Conservation (phyloP, 169 alveolate species). For the Condylostoma magnum region DNA sequence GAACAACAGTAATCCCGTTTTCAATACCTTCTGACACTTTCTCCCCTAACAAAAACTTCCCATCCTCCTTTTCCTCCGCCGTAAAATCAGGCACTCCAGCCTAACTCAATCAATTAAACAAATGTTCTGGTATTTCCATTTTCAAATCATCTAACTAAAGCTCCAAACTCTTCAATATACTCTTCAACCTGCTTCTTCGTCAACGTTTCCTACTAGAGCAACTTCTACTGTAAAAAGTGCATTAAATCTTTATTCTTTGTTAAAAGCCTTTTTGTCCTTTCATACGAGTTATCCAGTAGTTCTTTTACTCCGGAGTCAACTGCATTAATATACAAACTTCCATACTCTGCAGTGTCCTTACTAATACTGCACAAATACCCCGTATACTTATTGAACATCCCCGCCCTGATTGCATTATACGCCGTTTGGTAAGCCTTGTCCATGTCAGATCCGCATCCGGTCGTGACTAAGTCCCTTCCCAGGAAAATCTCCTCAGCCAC, state of each 20-base stretch:
- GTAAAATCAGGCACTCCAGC: neutral
- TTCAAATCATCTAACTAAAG: neutral
- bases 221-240: too few species aligned
- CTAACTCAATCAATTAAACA: neutral
- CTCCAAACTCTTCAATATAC: too few species aligned
- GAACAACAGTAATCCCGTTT: slow-evolving; percentile 11
- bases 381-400: slow-evolving; percentile 47
- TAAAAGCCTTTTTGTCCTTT: slow-evolving; percentile 24
- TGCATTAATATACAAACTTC: slow-evolving; percentile 8
- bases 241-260: too few species aligned
- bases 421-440: slow-evolving; percentile 91
- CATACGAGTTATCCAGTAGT: slow-evolving; percentile 28
- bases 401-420: slow-evolving; percentile 57
- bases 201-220: too few species aligned
- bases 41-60: neutral
- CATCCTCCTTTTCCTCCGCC: neutral
- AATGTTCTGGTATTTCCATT: neutral
- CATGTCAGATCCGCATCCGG: slow-evolving; percentile 92
- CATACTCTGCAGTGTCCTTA: slow-evolving; percentile 7
- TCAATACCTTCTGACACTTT: slow-evolving; percentile 1
- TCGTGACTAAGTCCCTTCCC: slow-evolving; percentile 89
- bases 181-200: too few species aligned
- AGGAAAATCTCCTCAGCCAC: slow-evolving; percentile 91
- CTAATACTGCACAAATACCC: neutral
- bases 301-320: slow-evolving; percentile 25